These are phyloP conservation scores for Geotrichum bryndzae DNA, from an alignment of 1,139 yeast species.

Conservation along the genomic window DNA sequence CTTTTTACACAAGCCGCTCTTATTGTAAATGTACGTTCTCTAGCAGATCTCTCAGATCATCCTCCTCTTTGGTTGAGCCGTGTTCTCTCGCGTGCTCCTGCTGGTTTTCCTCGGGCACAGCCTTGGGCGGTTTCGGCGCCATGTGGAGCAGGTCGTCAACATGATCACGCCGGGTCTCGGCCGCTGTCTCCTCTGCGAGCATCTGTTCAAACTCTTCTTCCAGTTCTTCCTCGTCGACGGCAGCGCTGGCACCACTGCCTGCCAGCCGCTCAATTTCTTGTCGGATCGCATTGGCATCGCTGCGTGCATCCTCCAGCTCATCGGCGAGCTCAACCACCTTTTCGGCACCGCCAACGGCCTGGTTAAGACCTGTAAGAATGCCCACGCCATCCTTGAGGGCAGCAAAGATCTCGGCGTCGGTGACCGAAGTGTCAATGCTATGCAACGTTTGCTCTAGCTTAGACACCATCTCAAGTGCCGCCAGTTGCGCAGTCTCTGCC, in stretches of 20 bases:
- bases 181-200: slow-evolving; percentile 20
- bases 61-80: not conserved
- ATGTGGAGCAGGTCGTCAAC: slow-evolving; percentile 3
- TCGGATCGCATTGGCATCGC: slow-evolving; percentile 33
- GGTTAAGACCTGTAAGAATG: slow-evolving; percentile 32
- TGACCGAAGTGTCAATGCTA: slow-evolving; percentile 29
- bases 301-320: slow-evolving; percentile 31
- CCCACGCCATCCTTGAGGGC: slow-evolving; percentile 32
- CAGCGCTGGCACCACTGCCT: slow-evolving; percentile 1
- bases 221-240: slow-evolving; percentile 29
- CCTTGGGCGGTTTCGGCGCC: slow-evolving; percentile 7
- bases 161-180: not conserved
- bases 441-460: slow-evolving; percentile 33
- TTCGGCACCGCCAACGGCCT: slow-evolving; percentile 34
- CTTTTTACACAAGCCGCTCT: not conserved
- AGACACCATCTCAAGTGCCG: slow-evolving; percentile 28
- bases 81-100: not conserved
- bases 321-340: slow-evolving; percentile 36
- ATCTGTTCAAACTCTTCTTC: slow-evolving; percentile 29
- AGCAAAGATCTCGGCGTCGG: slow-evolving; percentile 26
- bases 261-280: slow-evolving; percentile 27
- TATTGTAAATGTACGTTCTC: not conserved
- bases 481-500: slow-evolving; percentile 29
- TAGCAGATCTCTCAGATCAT: slow-evolving; percentile 8
- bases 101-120: not conserved